Percentiles rank a stretch among this genome's conserved stretches.
Evolutionary conservation across 225 moss, liverwort and hornwort genomes (phyloP).

Genomic region (Takakia lepidozioides): DNA sequence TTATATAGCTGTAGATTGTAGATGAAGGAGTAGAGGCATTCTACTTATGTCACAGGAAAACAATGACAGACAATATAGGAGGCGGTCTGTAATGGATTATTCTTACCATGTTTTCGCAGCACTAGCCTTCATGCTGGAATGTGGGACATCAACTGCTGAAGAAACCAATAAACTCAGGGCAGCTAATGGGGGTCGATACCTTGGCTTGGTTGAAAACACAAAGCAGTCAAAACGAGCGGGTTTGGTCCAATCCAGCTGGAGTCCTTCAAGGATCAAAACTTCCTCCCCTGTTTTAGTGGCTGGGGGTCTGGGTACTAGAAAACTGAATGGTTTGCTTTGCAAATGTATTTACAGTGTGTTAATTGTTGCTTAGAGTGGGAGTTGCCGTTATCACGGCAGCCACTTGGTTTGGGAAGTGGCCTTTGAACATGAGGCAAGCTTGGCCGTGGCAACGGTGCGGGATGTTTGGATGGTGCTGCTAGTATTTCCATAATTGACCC

Average conservation of each 20-base stretch:
- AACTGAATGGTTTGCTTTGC: not conserved
- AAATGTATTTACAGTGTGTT: not conserved
- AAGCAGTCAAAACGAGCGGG: not conserved
- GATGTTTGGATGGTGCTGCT: too few relatives aligned
- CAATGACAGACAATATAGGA: too few relatives aligned
- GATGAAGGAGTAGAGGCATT: too few relatives aligned
- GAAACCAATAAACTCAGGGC: slow-evolving; percentile 33
- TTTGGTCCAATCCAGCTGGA: not conserved
- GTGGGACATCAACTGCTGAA: slow-evolving; percentile 29
- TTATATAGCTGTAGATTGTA: too few relatives aligned
- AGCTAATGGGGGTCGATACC: slow-evolving; percentile 2
- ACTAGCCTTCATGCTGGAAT: slow-evolving; percentile 15
- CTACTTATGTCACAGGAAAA: too few relatives aligned
- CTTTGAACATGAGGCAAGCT: too few relatives aligned
- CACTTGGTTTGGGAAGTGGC: not conserved
- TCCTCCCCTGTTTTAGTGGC: not conserved
- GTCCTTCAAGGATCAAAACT: not conserved
- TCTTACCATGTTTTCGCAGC: slow-evolving; percentile 18
- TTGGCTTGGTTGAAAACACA: not conserved
- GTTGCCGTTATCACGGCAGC: slow-evolving; percentile 13
- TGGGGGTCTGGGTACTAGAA: not conserved
- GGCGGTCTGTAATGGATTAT: too few relatives aligned
- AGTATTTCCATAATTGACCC: too few relatives aligned
- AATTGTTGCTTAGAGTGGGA: not conserved
- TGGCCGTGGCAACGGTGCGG: too few relatives aligned